Conservation (phyloP, 257 asterid genomes). For the Capsicum chinense region DNA sequence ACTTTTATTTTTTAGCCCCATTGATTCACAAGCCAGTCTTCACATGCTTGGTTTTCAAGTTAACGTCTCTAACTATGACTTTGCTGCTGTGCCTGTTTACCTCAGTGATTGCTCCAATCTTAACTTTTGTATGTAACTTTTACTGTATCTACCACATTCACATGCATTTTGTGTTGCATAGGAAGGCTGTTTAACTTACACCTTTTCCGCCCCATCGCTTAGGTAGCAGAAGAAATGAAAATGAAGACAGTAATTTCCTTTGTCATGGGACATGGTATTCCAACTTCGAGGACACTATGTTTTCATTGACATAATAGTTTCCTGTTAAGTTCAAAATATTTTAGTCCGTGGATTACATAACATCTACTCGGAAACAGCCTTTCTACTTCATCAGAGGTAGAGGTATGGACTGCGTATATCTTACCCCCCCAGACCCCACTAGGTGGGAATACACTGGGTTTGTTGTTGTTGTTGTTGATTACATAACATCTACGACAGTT, state of each 20-base stretch:
- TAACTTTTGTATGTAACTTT: constrained; percentile 88
- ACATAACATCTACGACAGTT: too few relatives aligned
- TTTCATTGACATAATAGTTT: constrained; percentile 1
- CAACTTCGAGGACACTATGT: neutral
- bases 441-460: too few relatives aligned
- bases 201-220: constrained; percentile 88
- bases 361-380: too few relatives aligned
- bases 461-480: too few relatives aligned
- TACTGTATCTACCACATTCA: constrained; percentile 83
- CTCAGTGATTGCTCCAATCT: constrained; percentile 71
- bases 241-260: neutral
- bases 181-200: constrained; percentile 97
- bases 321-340: neutral
- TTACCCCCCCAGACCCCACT: too few relatives aligned
- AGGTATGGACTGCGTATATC: too few relatives aligned
- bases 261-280: neutral
- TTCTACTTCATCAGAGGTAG: too few relatives aligned
- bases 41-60: constrained; percentile 92
- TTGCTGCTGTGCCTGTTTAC: constrained; percentile 74
- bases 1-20: constrained; percentile 87
- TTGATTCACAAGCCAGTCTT: constrained; percentile 77
- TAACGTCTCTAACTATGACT: constrained; percentile 64
- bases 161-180: constrained; percentile 80
- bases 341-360: neutral
- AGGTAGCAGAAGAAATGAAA: constrained; percentile 46